Percentiles rank a stretch among this genome's conserved stretches.
Conservation (phyloP, 495 filamentous ascomycete species). For the Penicillium argentinense region DNA sequence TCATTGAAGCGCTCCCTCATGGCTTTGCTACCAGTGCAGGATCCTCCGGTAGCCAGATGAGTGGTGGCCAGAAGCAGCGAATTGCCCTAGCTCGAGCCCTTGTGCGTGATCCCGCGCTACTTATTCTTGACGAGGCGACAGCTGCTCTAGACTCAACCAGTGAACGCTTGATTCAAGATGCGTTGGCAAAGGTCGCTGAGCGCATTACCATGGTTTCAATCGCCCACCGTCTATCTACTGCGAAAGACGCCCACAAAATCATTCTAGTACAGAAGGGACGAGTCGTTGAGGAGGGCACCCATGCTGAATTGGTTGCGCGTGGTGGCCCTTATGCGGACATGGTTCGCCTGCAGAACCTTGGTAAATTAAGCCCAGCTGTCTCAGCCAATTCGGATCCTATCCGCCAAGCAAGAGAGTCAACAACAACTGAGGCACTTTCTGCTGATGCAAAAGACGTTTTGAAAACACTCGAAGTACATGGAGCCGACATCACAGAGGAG, state of each 20-base stretch:
- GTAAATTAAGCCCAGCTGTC: conserved; percentile 15
- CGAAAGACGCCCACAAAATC: conserved; percentile 62
- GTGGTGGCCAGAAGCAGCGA: conserved; percentile 61
- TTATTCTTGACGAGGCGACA: conserved; percentile 82
- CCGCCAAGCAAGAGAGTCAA: conserved; percentile 4
- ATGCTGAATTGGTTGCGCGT: conserved; percentile 32
- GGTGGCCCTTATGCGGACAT: conserved; percentile 44
- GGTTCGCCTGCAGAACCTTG: conserved; percentile 35
- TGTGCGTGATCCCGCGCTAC: conserved; percentile 68
- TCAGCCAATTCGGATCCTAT: conserved; percentile 11
- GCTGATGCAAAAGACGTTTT: conserved; percentile 19
- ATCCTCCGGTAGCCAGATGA: conserved; percentile 53
- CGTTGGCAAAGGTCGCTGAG: conserved; percentile 39
- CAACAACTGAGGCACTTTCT: not conserved
- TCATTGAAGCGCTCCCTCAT: conserved; percentile 47
- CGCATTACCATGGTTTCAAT: conserved; percentile 42
- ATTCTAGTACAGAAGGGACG: conserved; percentile 51
- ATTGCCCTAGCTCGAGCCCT: conserved; percentile 68
- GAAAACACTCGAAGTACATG: conserved; percentile 17
- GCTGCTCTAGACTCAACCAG: conserved; percentile 52
- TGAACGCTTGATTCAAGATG: conserved; percentile 48
- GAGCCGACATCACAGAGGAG: conserved; percentile 18
- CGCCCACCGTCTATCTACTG: conserved; percentile 40
- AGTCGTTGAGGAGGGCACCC: conserved; percentile 53
- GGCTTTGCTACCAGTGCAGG: conserved; percentile 53